Evolutionary conservation across 805 yeast species (phyloP), one percentile per base, ranked within the genome.

Genomic region (Tetrapisispora taiwanensis): DNA sequence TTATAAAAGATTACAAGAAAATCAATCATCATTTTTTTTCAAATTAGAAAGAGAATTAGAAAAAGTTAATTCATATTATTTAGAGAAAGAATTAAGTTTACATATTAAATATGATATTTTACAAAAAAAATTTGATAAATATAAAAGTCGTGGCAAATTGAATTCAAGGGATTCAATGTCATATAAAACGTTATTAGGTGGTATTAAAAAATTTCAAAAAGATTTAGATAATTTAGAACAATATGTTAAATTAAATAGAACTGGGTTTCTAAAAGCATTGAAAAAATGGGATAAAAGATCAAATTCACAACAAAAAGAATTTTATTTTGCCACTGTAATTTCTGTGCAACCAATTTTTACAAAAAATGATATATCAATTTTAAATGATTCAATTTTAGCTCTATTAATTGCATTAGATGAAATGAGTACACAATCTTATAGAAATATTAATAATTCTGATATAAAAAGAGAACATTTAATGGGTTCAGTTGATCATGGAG

Each of bases 201-300:
- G 90, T 15, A 84, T 89, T 62, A 86, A 82, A 61, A 81, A 92
- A 55, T 86, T 86, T 54, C 82, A 94, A 43, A 84, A 88, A 52
- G 97, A 92, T 63, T 68, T 92, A 50, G 84, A 84, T 49, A 74
- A 95, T 47, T 70, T 92, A 24, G 95, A 92, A 59, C 97, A 90
- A 62, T 92, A 85, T 65, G 87, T 92, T 33, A 97, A 89, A 63
- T 72, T 92, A 46, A 92, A 92, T 60, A 96, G 89, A 56, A 86
- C 95, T 0, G 98, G 98, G 13, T 92, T 92, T 64, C 81, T 94
- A 19, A 92, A 92, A 66, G 97, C 87, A 26, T 75, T 92, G 56
- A 92, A 92, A 63, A 92, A 92, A 67, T 92, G 98, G 98, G 98
- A 92, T 66, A 92, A 92, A 65, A 72, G 97, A 49, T 87, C 96